These are phyloP conservation scores for Danielia reshetovae DNA, from an alignment of 805 yeast genomes.

Conservation along the genomic window DNA sequence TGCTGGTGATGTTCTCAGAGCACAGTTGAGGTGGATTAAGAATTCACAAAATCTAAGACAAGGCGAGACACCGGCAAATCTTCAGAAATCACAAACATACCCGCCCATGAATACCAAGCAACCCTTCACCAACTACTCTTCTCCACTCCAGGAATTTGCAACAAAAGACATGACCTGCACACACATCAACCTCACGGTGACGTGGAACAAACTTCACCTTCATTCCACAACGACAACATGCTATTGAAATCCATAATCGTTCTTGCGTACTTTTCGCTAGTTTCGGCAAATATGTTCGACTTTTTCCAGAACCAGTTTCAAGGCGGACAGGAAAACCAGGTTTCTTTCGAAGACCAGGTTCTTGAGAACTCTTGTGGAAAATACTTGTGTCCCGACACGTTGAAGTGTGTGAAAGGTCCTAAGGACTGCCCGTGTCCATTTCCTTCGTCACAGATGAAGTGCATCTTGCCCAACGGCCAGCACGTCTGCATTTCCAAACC, in stretches of 20 bases:
- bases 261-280: constrained; percentile 13
- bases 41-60: too few relatives aligned
- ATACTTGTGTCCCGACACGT: constrained; percentile 81
- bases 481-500: constrained; percentile 85
- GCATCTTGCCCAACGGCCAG: constrained; percentile 66
- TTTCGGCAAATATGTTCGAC: constrained; percentile 32
- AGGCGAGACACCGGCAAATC: too few relatives aligned
- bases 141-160: too few relatives aligned
- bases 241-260: constrained; percentile 4
- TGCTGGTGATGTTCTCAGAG: too few relatives aligned
- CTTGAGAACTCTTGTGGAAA: constrained; percentile 49
- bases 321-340: constrained; percentile 6
- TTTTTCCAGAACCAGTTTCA: constrained; percentile 21
- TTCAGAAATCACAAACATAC: too few relatives aligned
- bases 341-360: constrained; percentile 34
- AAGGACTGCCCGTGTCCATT: constrained; percentile 87
- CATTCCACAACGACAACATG: too few relatives aligned
- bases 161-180: too few relatives aligned
- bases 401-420: constrained; percentile 66
- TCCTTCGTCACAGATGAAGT: constrained; percentile 79
- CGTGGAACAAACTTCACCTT: too few relatives aligned
- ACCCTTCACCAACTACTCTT: too few relatives aligned
- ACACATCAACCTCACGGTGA: too few relatives aligned
- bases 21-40: too few relatives aligned
- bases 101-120: too few relatives aligned